phyloP scores from a whole-genome alignment of 2,329 filamentous ascomycete genomes.

The Biscogniauxia sp. region DNA sequence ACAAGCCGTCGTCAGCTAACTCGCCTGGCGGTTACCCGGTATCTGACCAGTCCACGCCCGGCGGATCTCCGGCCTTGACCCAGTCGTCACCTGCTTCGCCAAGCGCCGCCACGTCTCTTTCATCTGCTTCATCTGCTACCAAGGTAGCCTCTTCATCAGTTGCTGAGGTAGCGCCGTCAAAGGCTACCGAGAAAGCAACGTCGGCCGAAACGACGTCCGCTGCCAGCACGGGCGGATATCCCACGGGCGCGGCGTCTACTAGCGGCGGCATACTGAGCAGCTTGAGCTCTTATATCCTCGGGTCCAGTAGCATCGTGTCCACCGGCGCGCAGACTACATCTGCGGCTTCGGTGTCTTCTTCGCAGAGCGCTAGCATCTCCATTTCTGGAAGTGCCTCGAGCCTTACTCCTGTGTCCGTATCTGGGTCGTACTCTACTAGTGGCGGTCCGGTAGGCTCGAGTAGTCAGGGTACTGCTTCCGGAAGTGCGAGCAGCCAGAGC shows the following conservation, averaged over 20 bases:
- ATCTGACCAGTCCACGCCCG: neutral
- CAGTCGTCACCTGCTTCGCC: no score
- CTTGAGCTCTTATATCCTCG: slow-evolving; percentile 29
- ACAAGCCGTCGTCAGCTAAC: neutral
- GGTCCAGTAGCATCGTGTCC: slow-evolving; percentile 14
- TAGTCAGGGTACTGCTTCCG: slow-evolving; percentile 2
- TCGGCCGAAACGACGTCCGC: neutral
- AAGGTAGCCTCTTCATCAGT: neutral
- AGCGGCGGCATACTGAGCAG: slow-evolving; percentile 28
- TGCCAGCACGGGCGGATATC: slow-evolving; percentile 10
- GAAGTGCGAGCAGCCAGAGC: neutral
- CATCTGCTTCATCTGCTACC: neutral
- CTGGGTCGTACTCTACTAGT: neutral
- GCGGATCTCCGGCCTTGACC: no score
- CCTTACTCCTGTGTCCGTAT: neutral
- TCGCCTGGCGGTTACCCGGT: neutral
- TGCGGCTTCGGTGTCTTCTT: neutral
- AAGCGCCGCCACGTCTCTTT: neutral
- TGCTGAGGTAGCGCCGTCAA: neutral
- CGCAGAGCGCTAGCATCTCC: neutral
- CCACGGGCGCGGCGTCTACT: slow-evolving; percentile 17
- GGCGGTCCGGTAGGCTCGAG: neutral
- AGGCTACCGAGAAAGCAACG: neutral
- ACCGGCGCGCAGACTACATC: slow-evolving; percentile 3
- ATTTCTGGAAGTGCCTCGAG: neutral